Evolutionary conservation across 352 stramenopile genomes (phyloP), one percentile per base, ranked within the genome.

Genomic region (Globisporangium takayamanum): DNA sequence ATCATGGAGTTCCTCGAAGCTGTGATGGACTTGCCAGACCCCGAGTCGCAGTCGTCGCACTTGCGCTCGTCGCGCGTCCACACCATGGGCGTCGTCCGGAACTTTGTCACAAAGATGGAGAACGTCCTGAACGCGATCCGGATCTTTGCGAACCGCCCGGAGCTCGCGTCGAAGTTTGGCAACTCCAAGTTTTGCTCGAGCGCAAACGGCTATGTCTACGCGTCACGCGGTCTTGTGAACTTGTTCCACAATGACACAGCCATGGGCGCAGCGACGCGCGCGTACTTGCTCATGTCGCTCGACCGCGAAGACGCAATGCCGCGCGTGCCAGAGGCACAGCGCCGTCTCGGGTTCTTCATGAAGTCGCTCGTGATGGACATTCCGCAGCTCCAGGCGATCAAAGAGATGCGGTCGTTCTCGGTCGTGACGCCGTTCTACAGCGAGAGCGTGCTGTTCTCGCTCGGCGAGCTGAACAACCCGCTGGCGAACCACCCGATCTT

Each of bases 21-120:
- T n/a, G n/a, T n/a, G n/a, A n/a, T n/a, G n/a, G n/a, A n/a, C n/a
- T n/a, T n/a, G n/a, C 83, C 85, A 15, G 85, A 94, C 56, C 85
- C 85, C 14, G 70, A 72, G 59, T 92, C 80, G 4, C 79, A 84
- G n/a, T n/a, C n/a, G n/a, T n/a, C n/a, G 62, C 79, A 92, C 53
- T 74, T 92, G 77, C 18, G 72, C 75, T 0, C n/a, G n/a, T n/a
- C n/a, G n/a, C 72, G 68, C 42, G 78, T 92, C 15, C 84, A 94
- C 62, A 84, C 83, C 22, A 83, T 94, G 59, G 84, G 84, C 54
- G 78, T 92, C 39, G 89, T 90, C 26, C 84, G 84, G 54, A 94
- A 92, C 75, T 94, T 94, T 76, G 84, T 94, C 16, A 74, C 58
- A 41, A 92, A 94, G 72, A 94, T 90, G 82, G 84, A 94, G 41